Conservation (phyloP, 768 basidiomycete species). For the Sarcodon aspratus region DNA sequence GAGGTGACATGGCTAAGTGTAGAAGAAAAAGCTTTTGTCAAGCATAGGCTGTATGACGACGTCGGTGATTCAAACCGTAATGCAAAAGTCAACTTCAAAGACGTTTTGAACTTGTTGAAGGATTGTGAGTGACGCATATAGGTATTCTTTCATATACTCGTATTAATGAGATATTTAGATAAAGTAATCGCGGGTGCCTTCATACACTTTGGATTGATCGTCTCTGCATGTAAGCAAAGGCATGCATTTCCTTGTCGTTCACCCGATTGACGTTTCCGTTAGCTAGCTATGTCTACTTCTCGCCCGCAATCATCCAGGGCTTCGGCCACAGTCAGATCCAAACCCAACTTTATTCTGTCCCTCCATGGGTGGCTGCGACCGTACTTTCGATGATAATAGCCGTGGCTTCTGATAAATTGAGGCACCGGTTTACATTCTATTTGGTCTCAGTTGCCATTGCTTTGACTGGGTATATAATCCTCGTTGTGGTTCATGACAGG, state of each 20-base stretch:
- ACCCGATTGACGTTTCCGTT: not conserved
- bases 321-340: constrained; percentile 7
- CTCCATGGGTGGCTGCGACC: constrained; percentile 15
- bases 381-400: constrained; percentile 9
- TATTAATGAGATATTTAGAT: constrained; percentile 5
- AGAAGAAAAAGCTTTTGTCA: constrained; percentile 17
- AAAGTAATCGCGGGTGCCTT: constrained; percentile 18
- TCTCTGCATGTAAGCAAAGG: not conserved
- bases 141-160: not conserved
- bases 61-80: constrained; percentile 16
- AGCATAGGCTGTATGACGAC: constrained; percentile 16
- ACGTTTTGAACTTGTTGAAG: constrained; percentile 12
- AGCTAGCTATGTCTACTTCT: constrained; percentile 7
- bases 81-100: constrained; percentile 10
- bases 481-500: constrained; percentile 8
- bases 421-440: constrained; percentile 10
- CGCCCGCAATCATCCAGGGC: constrained; percentile 8
- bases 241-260: not conserved
- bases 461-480: constrained; percentile 9
- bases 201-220: constrained; percentile 14
- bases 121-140: constrained; percentile 11
- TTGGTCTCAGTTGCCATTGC: constrained; percentile 8
- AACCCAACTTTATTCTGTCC: constrained; percentile 15
- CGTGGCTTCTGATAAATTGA: constrained; percentile 6
- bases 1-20: constrained; percentile 21